Base-by-base conservation (phyloP, 495 filamentous ascomycete genomes). In the Aspergillus carlsbadensis region DNA sequence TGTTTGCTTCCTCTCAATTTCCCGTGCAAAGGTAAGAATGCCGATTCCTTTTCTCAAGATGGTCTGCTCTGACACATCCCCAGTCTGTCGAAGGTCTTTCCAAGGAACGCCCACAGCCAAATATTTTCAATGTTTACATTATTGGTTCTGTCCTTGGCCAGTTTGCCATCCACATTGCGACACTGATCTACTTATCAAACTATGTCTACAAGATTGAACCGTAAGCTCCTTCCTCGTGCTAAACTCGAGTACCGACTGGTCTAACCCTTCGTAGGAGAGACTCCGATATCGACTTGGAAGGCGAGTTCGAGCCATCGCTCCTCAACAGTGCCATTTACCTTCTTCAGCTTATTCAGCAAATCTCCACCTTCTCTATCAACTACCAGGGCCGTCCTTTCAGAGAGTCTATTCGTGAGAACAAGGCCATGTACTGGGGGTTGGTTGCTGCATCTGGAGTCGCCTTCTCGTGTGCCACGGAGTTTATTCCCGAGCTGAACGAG, bases 41-140 rank as follows among this genome's bases (percentile, higher is more conserved):
- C 20, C 56, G 20, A 42, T 33, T 17, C 2, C 10, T 8, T 7
- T 31, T 6, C 18, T 29, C 14, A 29, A 37, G 24, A 15, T 24
- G 10, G 20, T 49, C 26, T 29, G 26, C 26, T 44, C 65, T 76
- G 59, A 78, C 60, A 36, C 35, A 24, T 57, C 43, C 29, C 2
- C 50, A 90, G 82, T 88, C 92, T 46, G 95, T 99, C 43, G 94
- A 98, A 76, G 86, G 87, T 41, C 79, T 99, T 18, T 96, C 91
- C 42, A 98, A 98, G 79, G 94, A 99, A 74, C 87, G 94, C 24
- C 94, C 94, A 0, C 94, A 99, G 79, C 91, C 91, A 1, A 96
- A 96, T 71, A 99, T 99, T 68, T 99, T 98, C 79, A 99, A 99
- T 71, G 81, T 89, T 42, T 98, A 99, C 74, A 97, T 99, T 74